Evolutionary conservation across 352 stramenopile genomes (phyloP), one percentile per base, ranked within the genome.

Genomic region (Elongisporangium undulatum): DNA sequence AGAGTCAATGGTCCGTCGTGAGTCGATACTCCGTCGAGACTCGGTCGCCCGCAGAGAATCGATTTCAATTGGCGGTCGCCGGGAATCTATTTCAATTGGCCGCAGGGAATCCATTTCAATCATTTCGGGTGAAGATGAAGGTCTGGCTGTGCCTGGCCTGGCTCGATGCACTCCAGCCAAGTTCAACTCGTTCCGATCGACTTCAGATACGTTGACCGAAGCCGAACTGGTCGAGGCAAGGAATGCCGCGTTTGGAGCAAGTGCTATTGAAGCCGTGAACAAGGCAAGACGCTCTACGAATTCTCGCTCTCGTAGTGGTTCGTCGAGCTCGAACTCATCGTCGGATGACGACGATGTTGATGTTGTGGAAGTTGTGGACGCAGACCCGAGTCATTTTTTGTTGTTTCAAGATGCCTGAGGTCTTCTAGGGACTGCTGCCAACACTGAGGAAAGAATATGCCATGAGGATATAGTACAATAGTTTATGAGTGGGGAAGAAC

Each of bases 151-250:
- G 13, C 78, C 79, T n/a, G 85, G 83, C 15, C 62, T 89, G 24
- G 80, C 80, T 3, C 75, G 81, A 34, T 87, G 83, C 64, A 91
- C 82, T 19, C 85, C 83, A 9, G 85, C 85, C 23, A 90, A 89
- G 52, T 95, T 95, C 53, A 92, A 90, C 56, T 95, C 83, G 55
- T 95, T 95, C 61, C 81, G 80, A 9, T 77, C 69, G 10, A 81
- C 82, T 45, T 45, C 34, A 45, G 34, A 45, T 4, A 45, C 34
- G 4, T 17, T 45, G 13, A 45, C 34, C 17, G 34, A 45, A 17
- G 34, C 34, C 9, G 34, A 45, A 45, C 34, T 45, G 34, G 17
- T 45, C 12, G 34, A 45, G 2, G 34, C 34, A 17, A 45, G 34
- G 15, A 53, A 53, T 53, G 49, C 49, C 2, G 58, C 57, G 22